Base-by-base conservation (phyloP, 139 green algal species). In the Limnomonas spitsbergensis region DNA sequence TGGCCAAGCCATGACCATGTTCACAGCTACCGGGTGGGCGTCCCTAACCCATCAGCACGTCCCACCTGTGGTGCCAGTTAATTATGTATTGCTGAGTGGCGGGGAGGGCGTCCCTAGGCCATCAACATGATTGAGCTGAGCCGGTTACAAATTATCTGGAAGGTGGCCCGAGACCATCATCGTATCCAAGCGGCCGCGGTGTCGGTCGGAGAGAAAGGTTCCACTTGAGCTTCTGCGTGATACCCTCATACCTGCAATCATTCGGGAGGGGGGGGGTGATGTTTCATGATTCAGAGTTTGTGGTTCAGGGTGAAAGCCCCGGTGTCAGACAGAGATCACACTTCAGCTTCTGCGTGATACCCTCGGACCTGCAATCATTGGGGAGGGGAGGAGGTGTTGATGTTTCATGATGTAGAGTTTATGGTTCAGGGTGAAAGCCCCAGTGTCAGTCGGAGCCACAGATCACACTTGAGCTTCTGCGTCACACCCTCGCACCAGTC, bases 201-300 rank as follows among this genome's bases (percentile, higher is more conserved):
- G 14, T 47, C 24, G 35, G 68, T 9, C 68, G 6, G 29, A 74
- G 68, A 29, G 68, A 47, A 3, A 42, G 4, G 36, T 74, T 74
- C 68, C 68, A 74, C 68, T 74, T 74, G 35, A 74, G 68, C 68
- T 74, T 74, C 68, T 74, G 68, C 35, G 29, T 42, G 29, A 74
- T 74, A 9, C 68, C 68, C 24, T 74, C 68, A 47, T 53, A 74
- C 47, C 47, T 61, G 47, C 47, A 20, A 14, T 29, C 14, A 29
- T 29, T 61, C 20, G 20, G 14, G 47, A 20, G 20, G 47, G 47
- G 14, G 20, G 20, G 14, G 47, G 47, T 29, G 47, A 61, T 61
- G 47, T 61, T 61, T 29, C 47, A 61, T 61, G 47, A 61, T 14
- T 29, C 14, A 61, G 47, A 61, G 47, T 14, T 61, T 61, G 14